Base-by-base conservation (phyloP, 2,329 filamentous ascomycete species). In the Penicillium sp. region DNA sequence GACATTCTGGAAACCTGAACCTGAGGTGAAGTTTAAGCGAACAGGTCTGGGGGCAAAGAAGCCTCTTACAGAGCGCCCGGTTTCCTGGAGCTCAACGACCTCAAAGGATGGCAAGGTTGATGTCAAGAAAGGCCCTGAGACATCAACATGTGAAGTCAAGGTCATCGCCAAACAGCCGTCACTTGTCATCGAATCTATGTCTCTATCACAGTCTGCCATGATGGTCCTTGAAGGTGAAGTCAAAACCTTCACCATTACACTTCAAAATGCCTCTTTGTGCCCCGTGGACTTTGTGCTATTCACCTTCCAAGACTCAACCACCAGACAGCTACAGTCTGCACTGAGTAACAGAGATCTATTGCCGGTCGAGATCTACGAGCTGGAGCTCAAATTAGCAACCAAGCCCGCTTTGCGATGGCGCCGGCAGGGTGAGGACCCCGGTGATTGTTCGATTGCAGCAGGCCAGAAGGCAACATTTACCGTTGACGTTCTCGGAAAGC, bases 161-260 rank as follows among this genome's bases (percentile, higher is more conserved):
- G 90, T 96, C 25, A 92, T 97, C 56, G 82, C 86, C 3, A 80
- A 86, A 44, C 91, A 97, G 70, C 94, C 94, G 6, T 76, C 90
- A 4, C 78, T 97, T 4, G 78, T 87, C 3, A 82, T 97, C 21
- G 88, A 90, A 68, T 87, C 87, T 8, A 89, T 88, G 4, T 91
- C 88, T 13, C 81, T 97, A 1, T 85, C 89, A 0, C 92, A 97
- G 68, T 90, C 89, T 23, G 90, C 91, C 10, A 79, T 96, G 36
- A 97, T 96, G 92, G 83, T 99, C 11, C 80, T 99, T 6, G 93
- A 97, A 76, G 94, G 94, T 43, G 93, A 99, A 74, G 84, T 83
- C 23, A 87, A 87, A 65, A 79, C 80, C 0, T 95, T 97, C 69
- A 87, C 84, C 0, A 82, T 97, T 16, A 92, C 89, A 0, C 77